Percentiles rank a stretch among this genome's conserved stretches.
phyloP scores from a whole-genome alignment of 2,329 filamentous ascomycete species.

The Chaetomium sp. region DNA sequence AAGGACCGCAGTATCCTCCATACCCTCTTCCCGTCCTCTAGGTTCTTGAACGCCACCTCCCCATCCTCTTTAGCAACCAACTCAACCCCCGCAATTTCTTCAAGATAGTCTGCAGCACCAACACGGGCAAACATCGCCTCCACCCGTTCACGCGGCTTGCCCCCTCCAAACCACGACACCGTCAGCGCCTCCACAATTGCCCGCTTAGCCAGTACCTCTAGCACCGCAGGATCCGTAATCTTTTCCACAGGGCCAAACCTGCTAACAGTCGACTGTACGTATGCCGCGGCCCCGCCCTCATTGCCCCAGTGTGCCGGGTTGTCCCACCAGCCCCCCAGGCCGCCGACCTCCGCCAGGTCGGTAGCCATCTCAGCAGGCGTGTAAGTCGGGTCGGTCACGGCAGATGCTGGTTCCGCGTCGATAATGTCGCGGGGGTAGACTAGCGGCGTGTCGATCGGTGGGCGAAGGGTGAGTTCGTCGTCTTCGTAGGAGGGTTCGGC shows the following conservation, averaged over 20 bases:
- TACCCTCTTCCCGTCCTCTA: conserved; percentile 25
- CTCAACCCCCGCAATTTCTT: conserved; percentile 28
- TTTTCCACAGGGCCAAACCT: conserved; percentile 28
- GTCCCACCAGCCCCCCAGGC: conserved; percentile 49
- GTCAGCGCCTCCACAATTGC: conserved; percentile 48
- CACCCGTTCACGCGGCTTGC: conserved; percentile 5
- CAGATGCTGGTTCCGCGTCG: conserved; percentile 25
- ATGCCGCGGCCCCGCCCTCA: neutral
- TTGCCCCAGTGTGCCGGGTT: conserved; percentile 44
- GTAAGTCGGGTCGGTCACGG: conserved; percentile 36
- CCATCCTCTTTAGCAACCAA: conserved; percentile 36
- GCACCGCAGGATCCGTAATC: conserved; percentile 37
- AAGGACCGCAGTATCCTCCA: conserved; percentile 20
- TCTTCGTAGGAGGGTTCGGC: conserved; percentile 1
- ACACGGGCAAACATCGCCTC: conserved; percentile 2
- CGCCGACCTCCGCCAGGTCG: conserved; percentile 42
- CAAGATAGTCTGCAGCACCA: conserved; percentile 15
- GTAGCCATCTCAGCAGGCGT: conserved; percentile 40
- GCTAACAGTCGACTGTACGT: neutral
- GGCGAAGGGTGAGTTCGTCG: neutral
- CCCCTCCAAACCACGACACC: conserved; percentile 26
- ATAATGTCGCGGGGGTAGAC: conserved; percentile 21
- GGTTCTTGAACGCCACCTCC: conserved; percentile 34
- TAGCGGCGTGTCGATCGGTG: conserved; percentile 19
- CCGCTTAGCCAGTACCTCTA: conserved; percentile 44